Conservation (phyloP, 2,329 filamentous ascomycete species). For the Calonectria montana region DNA sequence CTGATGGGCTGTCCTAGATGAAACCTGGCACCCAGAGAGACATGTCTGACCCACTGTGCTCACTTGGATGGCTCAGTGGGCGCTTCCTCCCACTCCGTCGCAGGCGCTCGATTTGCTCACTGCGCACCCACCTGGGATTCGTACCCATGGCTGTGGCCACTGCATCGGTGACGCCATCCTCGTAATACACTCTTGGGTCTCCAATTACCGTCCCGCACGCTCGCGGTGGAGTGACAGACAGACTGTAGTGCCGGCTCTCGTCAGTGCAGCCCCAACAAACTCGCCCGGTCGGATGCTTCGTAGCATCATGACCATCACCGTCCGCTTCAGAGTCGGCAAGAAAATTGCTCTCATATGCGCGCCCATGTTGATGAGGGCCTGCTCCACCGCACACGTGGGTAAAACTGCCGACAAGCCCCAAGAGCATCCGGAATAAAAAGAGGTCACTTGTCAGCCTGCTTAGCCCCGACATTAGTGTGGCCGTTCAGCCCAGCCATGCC, state of each 20-base stretch:
- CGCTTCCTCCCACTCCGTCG: conserved; percentile 19
- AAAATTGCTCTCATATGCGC: conserved; percentile 19
- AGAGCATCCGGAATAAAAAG: not conserved
- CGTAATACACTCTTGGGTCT: conserved; percentile 20
- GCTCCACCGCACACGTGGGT: conserved; percentile 42
- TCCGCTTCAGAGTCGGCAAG: not conserved
- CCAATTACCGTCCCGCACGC: not conserved
- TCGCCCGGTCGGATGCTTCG: not conserved
- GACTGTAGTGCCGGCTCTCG: conserved; percentile 4
- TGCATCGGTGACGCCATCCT: conserved; percentile 42
- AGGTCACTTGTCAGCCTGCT: conserved; percentile 28
- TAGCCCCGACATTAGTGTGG: conserved; percentile 25
- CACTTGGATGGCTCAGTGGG: conserved; percentile 2
- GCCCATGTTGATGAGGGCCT: conserved; percentile 8
- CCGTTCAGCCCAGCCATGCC: conserved; percentile 12
- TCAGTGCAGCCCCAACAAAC: not conserved
- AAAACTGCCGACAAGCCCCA: conserved; percentile 39
- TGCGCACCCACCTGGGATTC: conserved; percentile 27
- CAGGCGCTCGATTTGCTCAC: conserved; percentile 26
- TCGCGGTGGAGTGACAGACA: conserved; percentile 1
- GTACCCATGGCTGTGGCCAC: conserved; percentile 30
- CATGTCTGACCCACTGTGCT: conserved; percentile 36
- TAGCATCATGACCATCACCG: not conserved
- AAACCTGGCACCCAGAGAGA: conserved; percentile 14
- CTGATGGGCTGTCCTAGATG: conserved; percentile 20